Base-by-base conservation (phyloP, 495 filamentous ascomycete genomes). In the Penicillium nucicola region DNA sequence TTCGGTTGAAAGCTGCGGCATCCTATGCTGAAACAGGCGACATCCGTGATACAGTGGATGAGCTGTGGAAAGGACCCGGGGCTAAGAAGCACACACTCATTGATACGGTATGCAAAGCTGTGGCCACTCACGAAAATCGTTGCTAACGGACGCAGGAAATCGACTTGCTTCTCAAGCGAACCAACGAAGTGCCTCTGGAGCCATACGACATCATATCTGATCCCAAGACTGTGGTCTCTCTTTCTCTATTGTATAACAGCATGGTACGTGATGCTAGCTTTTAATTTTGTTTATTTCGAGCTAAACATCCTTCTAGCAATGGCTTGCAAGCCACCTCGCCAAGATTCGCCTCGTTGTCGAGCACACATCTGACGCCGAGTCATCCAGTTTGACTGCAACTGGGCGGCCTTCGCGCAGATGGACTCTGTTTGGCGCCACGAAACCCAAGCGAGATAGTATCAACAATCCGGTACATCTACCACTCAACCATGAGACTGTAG, bases 221-320 rank as follows among this genome's bases (percentile, higher is more conserved):
- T 58, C 81, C 87, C 15, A 93, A 97, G 60, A 85, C 84, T 2
- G 86, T 97, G 25, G 78, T 84, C 40, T 82, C 88, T 10, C 70
- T 97, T 30, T 96, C 90, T 53, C 80, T 96, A 39, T 77, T 99
- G 17, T 90, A 93, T 63, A 95, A 88, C 50, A 97, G 92, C 77
- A 95, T 96, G 92, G 79, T 79, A 53, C 52, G 68, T 38, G 20
- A 11, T 36, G 43, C 11, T 28, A 22, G 4, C 12, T 6, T 17
- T 30, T 37, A 18, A 2, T 34, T 23, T 14, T 37, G 9, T 45
- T 14, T 28, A 43, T 1, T 23, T n/a, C 20, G 19, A 14, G 7
- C 25, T 61, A 72, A 35, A 70, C 34, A n/a, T 35, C 4, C 19
- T 42, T 47, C 32, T 48, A 83, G 80, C 88, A 93, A 79, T 98